Conservation (phyloP, 108 stramenopile species). For the Hondaea fermentalgiana region DNA sequence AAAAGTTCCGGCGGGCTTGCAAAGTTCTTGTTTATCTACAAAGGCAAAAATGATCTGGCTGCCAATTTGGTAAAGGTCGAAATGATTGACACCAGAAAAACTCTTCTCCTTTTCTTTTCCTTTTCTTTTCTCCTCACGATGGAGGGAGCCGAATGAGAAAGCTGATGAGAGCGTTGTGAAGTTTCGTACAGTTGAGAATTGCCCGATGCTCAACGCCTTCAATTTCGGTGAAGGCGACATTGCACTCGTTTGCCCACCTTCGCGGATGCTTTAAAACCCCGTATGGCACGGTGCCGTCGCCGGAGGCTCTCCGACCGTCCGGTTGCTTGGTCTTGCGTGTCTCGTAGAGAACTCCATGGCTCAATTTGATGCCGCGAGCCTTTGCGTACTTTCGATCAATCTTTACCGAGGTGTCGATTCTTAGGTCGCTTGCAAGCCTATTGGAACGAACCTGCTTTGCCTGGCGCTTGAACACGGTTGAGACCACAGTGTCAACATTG, state of each 20-base stretch:
- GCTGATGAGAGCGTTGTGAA: background rate
- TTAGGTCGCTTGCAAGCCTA: background rate
- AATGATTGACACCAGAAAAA: too few relatives aligned
- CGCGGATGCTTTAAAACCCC: background rate
- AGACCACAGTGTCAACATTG: conserved; percentile 51
- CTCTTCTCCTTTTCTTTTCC: too few relatives aligned
- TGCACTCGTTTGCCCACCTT: background rate
- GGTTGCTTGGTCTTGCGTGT: conserved; percentile 39
- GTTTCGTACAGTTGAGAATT: background rate
- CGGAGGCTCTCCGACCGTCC: background rate
- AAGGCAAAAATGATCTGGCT: too few relatives aligned
- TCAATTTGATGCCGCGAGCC: conserved; percentile 1
- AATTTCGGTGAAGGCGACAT: background rate
- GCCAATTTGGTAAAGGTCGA: too few relatives aligned
- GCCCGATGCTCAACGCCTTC: background rate
- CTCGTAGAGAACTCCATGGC: conserved; percentile 47
- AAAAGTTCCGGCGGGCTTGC: too few relatives aligned
- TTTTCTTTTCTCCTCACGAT: too few relatives aligned
- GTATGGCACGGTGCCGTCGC: background rate
- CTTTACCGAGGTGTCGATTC: background rate
- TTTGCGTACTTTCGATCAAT: background rate
- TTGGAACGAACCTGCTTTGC: background rate
- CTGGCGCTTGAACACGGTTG: conserved; percentile 41
- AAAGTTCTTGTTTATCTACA: too few relatives aligned
- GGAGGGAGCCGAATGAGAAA: background rate